Percentiles rank a stretch among this genome's conserved stretches.
phyloP scores from a whole-genome alignment of 352 stramenopile species.

The Phytophthora idaei region DNA sequence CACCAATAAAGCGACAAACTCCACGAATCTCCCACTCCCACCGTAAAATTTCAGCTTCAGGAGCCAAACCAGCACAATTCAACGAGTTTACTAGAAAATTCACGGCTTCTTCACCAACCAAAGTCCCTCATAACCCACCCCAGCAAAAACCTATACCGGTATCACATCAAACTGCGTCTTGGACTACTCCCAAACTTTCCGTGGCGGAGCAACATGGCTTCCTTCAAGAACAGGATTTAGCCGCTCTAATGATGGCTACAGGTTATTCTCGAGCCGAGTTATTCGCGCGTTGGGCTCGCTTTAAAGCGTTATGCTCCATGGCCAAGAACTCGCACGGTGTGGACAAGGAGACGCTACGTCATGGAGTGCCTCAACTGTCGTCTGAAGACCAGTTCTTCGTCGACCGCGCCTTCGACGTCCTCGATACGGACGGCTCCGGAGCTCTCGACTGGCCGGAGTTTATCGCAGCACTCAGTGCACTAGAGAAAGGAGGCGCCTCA shows the following conservation, averaged over 20 bases:
- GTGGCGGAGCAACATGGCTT: conserved; percentile 57
- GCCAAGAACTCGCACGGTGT: conserved; percentile 48
- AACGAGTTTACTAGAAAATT: not conserved
- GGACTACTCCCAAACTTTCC: conserved; percentile 1
- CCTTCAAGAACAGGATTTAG: conserved; percentile 62
- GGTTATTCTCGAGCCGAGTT: conserved; percentile 67
- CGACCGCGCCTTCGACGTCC: conserved; percentile 68
- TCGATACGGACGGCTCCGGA: conserved; percentile 66
- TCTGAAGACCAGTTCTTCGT: conserved; percentile 81
- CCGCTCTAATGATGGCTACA: conserved; percentile 46
- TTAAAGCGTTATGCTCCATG: conserved; percentile 77
- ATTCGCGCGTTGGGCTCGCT: conserved; percentile 70
- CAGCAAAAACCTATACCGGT: not conserved
- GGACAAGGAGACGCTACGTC: conserved; percentile 72
- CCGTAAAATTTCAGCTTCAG: conserved; percentile 12
- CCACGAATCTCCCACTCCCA: conserved; percentile 17
- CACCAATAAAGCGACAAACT: conserved; percentile 16
- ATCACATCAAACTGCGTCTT: conserved; percentile 6
- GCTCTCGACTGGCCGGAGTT: conserved; percentile 80
- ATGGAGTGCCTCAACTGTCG: conserved; percentile 60
- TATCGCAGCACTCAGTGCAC: conserved; percentile 63
- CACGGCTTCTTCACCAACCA: not conserved
- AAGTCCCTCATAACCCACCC: conserved; percentile 5
- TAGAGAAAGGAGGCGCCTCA: conserved; percentile 63
- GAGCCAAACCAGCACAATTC: not conserved